These are phyloP conservation scores for Erysiphe neolycopersici DNA, from an alignment of 2,329 filamentous ascomycete species.

Conservation along the genomic window DNA sequence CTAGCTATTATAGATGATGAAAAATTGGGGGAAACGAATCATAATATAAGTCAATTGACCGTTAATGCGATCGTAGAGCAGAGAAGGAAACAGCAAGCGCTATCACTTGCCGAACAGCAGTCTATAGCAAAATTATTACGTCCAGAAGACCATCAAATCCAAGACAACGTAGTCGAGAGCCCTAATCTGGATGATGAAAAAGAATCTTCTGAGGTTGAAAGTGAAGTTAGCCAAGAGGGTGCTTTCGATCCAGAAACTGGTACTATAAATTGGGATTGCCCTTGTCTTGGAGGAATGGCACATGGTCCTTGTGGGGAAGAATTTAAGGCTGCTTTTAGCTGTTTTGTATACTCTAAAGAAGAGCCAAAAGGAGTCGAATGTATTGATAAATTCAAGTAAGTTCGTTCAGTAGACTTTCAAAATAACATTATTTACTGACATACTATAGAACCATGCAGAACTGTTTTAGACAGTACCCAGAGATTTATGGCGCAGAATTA, in stretches of 20 bases:
- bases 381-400: slow-evolving; percentile 91
- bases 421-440: slow-evolving; percentile 5
- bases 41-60: slow-evolving; percentile 30
- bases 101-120: too few species aligned
- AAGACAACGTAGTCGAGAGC: slow-evolving; percentile 7
- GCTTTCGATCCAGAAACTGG: slow-evolving; percentile 97
- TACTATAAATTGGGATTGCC: slow-evolving; percentile 99
- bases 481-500: slow-evolving; percentile 74
- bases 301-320: slow-evolving; percentile 85
- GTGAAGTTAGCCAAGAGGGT: slow-evolving; percentile 34
- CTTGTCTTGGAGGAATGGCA: slow-evolving; percentile 91
- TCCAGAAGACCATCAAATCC: slow-evolving; percentile 3
- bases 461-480: slow-evolving; percentile 81
- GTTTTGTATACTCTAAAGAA: slow-evolving; percentile 84
- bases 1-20: slow-evolving; percentile 13
- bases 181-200: slow-evolving; percentile 30
- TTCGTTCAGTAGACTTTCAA: slow-evolving; percentile 15
- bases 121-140: too few species aligned
- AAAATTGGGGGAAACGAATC: slow-evolving; percentile 12
- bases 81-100: slow-evolving; percentile 20
- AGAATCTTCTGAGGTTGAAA: slow-evolving; percentile 34
- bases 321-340: slow-evolving; percentile 90
- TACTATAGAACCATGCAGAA: slow-evolving; percentile 66
- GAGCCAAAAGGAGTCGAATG: slow-evolving; percentile 97
- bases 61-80: slow-evolving; percentile 40